phyloP scores from a whole-genome alignment of 225 moss, liverwort and hornwort species.

The Climacium dendroides region DNA sequence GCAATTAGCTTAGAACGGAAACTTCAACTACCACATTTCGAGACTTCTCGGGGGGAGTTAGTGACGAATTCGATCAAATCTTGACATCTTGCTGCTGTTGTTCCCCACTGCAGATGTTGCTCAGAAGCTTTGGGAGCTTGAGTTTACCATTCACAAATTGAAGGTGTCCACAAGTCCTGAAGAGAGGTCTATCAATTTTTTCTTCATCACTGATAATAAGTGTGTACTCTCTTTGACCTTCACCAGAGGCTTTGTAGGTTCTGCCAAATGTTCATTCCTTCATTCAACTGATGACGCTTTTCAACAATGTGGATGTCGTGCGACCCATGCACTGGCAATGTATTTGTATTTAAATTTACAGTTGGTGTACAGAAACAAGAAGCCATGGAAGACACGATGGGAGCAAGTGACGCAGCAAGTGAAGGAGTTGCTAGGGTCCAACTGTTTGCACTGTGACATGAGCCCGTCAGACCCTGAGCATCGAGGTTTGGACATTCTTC shows the following conservation, averaged over 20 bases:
- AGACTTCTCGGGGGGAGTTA: not conserved
- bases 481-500: slow-evolving; percentile 22
- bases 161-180: slow-evolving; percentile 77
- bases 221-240: not conserved
- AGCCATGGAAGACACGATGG: slow-evolving; percentile 24
- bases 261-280: not conserved
- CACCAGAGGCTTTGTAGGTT: not conserved
- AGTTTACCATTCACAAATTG: slow-evolving; percentile 72
- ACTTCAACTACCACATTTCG: not conserved
- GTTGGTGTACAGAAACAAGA: slow-evolving; percentile 14
- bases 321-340: not conserved
- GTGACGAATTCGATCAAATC: not conserved
- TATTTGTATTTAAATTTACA: not conserved
- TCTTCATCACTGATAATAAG: slow-evolving; percentile 56
- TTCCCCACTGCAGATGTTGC: slow-evolving; percentile 41
- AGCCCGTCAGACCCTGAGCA: slow-evolving; percentile 22
- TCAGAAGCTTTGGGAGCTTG: slow-evolving; percentile 69
- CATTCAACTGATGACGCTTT: not conserved
- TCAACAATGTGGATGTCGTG: not conserved
- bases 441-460: slow-evolving; percentile 30
- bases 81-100: not conserved
- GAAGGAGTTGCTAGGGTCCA: slow-evolving; percentile 32
- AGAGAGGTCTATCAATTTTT: slow-evolving; percentile 59
- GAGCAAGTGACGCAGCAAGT: slow-evolving; percentile 36
- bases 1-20: not conserved